Evolutionary conservation across 305 asterid genomes (phyloP).

Genomic region (Solanum hybrid): DNA sequence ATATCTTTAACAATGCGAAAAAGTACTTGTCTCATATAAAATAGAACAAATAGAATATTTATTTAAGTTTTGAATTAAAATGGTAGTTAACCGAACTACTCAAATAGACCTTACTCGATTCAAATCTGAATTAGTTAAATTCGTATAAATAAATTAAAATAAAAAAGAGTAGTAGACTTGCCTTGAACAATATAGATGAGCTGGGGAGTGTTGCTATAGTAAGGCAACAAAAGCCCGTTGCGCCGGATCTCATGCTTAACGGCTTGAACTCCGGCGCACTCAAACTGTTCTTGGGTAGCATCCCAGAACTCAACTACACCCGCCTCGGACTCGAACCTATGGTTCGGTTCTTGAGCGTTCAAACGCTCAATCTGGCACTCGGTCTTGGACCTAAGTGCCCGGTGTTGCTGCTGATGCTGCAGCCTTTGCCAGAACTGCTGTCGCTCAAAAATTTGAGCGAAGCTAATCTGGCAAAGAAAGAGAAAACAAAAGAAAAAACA

Average conservation of each 20-base stretch:
- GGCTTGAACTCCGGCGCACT: conserved; percentile 55
- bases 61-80: neutral
- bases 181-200: conserved; percentile 44
- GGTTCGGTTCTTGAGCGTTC: conserved; percentile 41
- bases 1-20: neutral
- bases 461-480: conserved; percentile 18
- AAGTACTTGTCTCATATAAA: neutral
- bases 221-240: conserved; percentile 48
- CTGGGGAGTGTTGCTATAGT: conserved; percentile 56
- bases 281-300: conserved; percentile 30
- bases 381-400: neutral
- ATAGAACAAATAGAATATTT: neutral
- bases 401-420: neutral
- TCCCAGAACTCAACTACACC: conserved; percentile 60
- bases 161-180: neutral
- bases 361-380: conserved; percentile 38
- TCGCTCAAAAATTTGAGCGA: conserved; percentile 22
- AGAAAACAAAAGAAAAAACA: conserved; percentile 18
- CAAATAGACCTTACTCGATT: neutral
- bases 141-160: neutral
- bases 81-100: neutral
- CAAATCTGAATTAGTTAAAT: neutral
- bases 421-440: conserved; percentile 6
- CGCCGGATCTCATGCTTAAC: conserved; percentile 29
- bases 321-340: conserved; percentile 36